Conservation (phyloP, 2,329 filamentous ascomycete genomes). For the Dothidotthia symphoricarpi region DNA sequence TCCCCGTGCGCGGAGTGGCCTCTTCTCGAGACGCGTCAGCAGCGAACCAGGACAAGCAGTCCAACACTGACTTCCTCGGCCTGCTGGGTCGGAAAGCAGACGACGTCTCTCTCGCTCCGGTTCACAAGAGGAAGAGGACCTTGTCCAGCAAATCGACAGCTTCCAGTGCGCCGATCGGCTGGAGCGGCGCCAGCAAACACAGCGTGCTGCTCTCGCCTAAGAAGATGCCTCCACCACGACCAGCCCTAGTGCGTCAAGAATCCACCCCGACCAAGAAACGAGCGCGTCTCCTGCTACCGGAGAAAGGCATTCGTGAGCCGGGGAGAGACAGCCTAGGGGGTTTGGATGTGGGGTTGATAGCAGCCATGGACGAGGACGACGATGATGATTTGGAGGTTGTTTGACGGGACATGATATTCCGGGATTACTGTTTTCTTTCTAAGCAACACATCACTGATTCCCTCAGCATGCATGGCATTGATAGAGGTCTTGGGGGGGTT, state of each 20-base stretch:
- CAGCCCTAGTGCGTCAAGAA: slow-evolving; percentile 20
- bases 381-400: slow-evolving; percentile 53
- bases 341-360: slow-evolving; percentile 36
- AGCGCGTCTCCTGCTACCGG: slow-evolving; percentile 48
- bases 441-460: no score
- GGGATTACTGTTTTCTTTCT: slow-evolving; percentile 7
- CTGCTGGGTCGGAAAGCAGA: slow-evolving; percentile 47
- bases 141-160: slow-evolving; percentile 31
- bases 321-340: slow-evolving; percentile 48
- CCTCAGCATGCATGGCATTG: no score
- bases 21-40: slow-evolving; percentile 16
- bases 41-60: slow-evolving; percentile 16
- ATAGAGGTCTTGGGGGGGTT: no score
- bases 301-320: slow-evolving; percentile 51
- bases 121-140: slow-evolving; percentile 44
- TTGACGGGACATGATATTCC: slow-evolving; percentile 30
- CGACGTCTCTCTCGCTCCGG: slow-evolving; percentile 44
- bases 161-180: slow-evolving; percentile 45
- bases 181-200: slow-evolving; percentile 48
- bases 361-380: slow-evolving; percentile 45
- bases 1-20: slow-evolving; percentile 19
- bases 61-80: slow-evolving; percentile 39
- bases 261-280: slow-evolving; percentile 48
- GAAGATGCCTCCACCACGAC: slow-evolving; percentile 21
- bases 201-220: slow-evolving; percentile 41